Percentiles rank a stretch among this genome's conserved stretches.
Evolutionary conservation across 2,329 filamentous ascomycete species (phyloP).

Genomic region (Verticillium klebahnii): DNA sequence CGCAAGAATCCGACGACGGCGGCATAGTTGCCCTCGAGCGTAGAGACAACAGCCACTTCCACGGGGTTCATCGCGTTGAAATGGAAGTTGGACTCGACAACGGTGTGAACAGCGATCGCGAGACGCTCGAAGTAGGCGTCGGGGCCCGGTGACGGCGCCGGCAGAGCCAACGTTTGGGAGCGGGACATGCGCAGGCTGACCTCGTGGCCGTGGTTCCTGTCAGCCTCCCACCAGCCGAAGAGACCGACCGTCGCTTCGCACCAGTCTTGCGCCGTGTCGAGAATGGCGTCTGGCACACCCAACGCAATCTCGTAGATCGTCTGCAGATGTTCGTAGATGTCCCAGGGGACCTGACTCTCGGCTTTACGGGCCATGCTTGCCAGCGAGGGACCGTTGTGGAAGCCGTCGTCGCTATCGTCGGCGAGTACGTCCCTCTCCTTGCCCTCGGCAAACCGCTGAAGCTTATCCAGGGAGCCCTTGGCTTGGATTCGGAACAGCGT

Average conservation of each 20-base stretch:
- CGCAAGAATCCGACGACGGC: conserved; percentile 70
- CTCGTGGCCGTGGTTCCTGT: conserved; percentile 25
- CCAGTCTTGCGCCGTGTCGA: conserved; percentile 82
- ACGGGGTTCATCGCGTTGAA: conserved; percentile 72
- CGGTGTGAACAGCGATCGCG: conserved; percentile 64
- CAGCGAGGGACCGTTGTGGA: conserved; percentile 40
- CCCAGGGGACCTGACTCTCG: conserved; percentile 83
- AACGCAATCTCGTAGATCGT: conserved; percentile 77
- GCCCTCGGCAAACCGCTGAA: conserved; percentile 77
- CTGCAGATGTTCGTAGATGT: conserved; percentile 80
- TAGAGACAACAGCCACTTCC: conserved; percentile 76
- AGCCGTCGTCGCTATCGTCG: conserved; percentile 21
- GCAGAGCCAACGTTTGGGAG: conserved; percentile 27
- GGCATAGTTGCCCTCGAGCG: conserved; percentile 78
- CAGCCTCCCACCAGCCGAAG: conserved; percentile 87
- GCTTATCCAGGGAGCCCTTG: conserved; percentile 60
- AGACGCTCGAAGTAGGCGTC: conserved; percentile 73
- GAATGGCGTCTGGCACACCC: conserved; percentile 69
- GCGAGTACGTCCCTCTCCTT: conserved; percentile 39
- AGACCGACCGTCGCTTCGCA: conserved; percentile 81
- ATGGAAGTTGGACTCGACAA: conserved; percentile 65
- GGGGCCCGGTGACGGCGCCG: conserved; percentile 43
- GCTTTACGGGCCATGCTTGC: conserved; percentile 70
- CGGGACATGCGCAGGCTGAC: conserved; percentile 35
- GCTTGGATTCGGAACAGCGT: conserved; percentile 74